These are phyloP conservation scores for Lachnellula occidentalis DNA, from an alignment of 2,329 filamentous ascomycete species.

Conservation along the genomic window DNA sequence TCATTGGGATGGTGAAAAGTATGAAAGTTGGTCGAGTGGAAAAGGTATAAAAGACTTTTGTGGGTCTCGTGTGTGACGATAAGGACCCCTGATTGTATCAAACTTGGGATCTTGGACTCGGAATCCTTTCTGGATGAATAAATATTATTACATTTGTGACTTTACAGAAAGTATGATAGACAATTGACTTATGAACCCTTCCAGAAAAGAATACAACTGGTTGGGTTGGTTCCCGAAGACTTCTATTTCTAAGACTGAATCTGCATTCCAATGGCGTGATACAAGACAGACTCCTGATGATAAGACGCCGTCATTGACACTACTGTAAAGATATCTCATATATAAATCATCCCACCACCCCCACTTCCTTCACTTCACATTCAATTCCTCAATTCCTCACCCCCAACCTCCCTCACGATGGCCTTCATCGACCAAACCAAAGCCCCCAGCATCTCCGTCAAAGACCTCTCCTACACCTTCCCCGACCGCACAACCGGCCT, in stretches of 20 bases:
- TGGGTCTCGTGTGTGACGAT: background rate
- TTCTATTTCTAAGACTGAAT: too few species aligned
- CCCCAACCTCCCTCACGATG: constrained; percentile 5
- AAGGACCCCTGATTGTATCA: background rate
- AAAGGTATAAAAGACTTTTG: background rate
- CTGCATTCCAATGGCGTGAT: background rate
- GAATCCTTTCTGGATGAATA: too few species aligned
- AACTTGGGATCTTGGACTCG: background rate
- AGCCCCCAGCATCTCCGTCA: constrained; percentile 56
- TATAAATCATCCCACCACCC: background rate
- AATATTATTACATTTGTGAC: too few species aligned
- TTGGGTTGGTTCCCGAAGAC: too few species aligned
- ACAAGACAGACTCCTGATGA: background rate
- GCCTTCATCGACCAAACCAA: constrained; percentile 10
- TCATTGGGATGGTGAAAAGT: background rate
- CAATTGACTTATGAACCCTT: too few species aligned
- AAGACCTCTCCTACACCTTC: constrained; percentile 80
- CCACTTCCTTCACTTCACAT: background rate
- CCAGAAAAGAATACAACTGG: too few species aligned
- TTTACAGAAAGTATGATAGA: too few species aligned
- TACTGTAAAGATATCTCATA: background rate
- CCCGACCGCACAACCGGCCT: constrained; percentile 80
- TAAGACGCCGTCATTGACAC: background rate
- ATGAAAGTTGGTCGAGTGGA: background rate
- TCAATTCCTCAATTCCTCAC: too few species aligned